Evolutionary conservation across 164 flowering plant genomes (phyloP).

Genomic region (Vitis labrusca): DNA sequence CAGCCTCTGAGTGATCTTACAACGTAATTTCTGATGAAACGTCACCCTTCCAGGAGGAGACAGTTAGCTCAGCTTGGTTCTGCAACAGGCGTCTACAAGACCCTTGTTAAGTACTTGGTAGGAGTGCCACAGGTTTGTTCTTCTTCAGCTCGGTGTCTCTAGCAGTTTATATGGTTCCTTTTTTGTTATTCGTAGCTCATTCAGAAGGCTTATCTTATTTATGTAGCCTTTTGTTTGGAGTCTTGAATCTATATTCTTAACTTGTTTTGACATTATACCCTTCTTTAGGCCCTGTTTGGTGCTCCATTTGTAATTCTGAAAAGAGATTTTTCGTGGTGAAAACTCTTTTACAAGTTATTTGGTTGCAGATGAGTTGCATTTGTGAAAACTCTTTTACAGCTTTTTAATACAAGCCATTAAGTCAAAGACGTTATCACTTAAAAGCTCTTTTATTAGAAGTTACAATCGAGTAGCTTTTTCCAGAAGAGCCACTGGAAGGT

Average conservation of each 20-base stretch:
- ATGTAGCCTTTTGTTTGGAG: not conserved
- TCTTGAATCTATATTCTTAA: not conserved
- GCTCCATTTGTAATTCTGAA: too few species aligned
- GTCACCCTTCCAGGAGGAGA: slow-evolving; percentile 58
- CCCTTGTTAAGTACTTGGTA: slow-evolving; percentile 94
- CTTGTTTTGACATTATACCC: not conserved
- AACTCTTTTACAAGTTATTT: too few species aligned
- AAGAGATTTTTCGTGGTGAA: too few species aligned
- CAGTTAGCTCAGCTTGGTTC: slow-evolving; percentile 94
- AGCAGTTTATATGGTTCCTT: not conserved
- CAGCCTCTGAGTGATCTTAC: slow-evolving; percentile 4
- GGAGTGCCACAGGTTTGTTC: slow-evolving; percentile 89
- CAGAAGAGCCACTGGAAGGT: too few species aligned
- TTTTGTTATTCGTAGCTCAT: not conserved
- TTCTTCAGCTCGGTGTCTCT: slow-evolving; percentile 1
- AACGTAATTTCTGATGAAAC: slow-evolving; percentile 7
- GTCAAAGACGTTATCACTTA: too few species aligned
- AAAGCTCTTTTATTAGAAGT: too few species aligned
- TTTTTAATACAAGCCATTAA: too few species aligned
- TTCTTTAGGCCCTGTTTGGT: not conserved
- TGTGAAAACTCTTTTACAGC: too few species aligned
- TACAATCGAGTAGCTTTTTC: too few species aligned
- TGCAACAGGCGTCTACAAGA: slow-evolving; percentile 92
- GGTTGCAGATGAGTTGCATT: too few species aligned
- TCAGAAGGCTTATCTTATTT: not conserved